Evolutionary conservation across 2,329 filamentous ascomycete genomes (phyloP).

Genomic region (Penicillium sp.): DNA sequence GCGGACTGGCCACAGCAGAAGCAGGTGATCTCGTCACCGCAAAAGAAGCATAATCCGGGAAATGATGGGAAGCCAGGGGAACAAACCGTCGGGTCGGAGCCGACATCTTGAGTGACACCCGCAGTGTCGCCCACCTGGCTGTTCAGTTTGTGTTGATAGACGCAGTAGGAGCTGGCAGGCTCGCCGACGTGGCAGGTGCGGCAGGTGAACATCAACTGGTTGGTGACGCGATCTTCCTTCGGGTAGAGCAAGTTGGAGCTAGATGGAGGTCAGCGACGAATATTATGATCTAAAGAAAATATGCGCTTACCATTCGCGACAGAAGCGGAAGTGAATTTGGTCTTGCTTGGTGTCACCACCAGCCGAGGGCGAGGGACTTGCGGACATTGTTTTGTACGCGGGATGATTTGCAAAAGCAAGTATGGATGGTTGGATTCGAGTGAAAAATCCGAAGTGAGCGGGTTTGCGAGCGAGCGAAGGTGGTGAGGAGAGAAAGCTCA

Average conservation of each 20-base stretch:
- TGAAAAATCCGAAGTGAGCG: background rate
- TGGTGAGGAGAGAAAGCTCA: too few species aligned
- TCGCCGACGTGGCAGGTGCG: slow-evolving; percentile 91
- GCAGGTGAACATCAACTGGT: slow-evolving; percentile 89
- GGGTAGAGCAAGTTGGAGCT: slow-evolving; percentile 97
- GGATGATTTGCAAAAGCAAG: background rate
- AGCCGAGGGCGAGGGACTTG: slow-evolving; percentile 40
- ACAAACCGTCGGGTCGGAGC: slow-evolving; percentile 98
- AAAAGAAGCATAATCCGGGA: slow-evolving; percentile 50
- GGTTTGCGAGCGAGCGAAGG: background rate
- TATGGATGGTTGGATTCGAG: background rate
- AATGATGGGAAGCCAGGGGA: slow-evolving; percentile 30
- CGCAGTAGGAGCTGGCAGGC: slow-evolving; percentile 77
- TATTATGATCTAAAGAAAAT: background rate
- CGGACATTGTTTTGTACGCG: slow-evolving; percentile 31
- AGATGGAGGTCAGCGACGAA: slow-evolving; percentile 18
- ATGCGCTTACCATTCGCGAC: slow-evolving; percentile 73
- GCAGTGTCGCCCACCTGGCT: slow-evolving; percentile 90
- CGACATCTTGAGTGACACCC: slow-evolving; percentile 94
- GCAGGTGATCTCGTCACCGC: slow-evolving; percentile 54
- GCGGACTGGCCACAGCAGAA: slow-evolving; percentile 45
- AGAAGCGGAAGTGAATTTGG: slow-evolving; percentile 95
- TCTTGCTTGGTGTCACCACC: slow-evolving; percentile 46
- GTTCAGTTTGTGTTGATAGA: slow-evolving; percentile 91
- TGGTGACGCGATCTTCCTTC: slow-evolving; percentile 80